A percentile compares a stretch with the other conserved stretches of the same genome.
Conservation (phyloP, 768 basidiomycete genomes). For the Boletus subparvulus region DNA sequence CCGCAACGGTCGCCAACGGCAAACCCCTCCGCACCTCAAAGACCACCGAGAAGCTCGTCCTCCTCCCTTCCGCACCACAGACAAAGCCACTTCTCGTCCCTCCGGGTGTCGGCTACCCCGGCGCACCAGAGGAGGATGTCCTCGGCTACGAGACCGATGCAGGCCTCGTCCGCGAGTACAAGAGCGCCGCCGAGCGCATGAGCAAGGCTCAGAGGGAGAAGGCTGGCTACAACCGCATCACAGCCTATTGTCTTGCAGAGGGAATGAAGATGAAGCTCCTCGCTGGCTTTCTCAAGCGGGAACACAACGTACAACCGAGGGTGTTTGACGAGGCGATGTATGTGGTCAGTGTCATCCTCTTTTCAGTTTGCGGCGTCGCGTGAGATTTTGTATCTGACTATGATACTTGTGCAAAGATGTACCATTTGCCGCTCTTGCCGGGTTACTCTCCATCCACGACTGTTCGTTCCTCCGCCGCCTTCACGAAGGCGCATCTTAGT, state of each 20-base stretch:
- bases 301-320: constrained; percentile 86
- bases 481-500: constrained; percentile 57
- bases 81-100: constrained; percentile 58
- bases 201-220: constrained; percentile 79
- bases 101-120: constrained; percentile 14
- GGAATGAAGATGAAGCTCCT: constrained; percentile 81
- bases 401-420: constrained; percentile 55
- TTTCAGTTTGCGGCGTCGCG: not conserved
- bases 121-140: constrained; percentile 41
- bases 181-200: constrained; percentile 88
- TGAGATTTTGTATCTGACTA: not conserved
- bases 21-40: constrained; percentile 83
- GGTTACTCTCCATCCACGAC: constrained; percentile 86
- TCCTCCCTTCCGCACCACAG: constrained; percentile 88
- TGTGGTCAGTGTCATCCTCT: constrained; percentile 55
- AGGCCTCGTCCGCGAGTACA: constrained; percentile 65
- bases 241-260: constrained; percentile 88
- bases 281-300: constrained; percentile 83
- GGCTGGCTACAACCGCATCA: constrained; percentile 77
- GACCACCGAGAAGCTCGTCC: constrained; percentile 86
- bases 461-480: constrained; percentile 77
- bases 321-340: constrained; percentile 94
- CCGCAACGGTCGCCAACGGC: constrained; percentile 18
- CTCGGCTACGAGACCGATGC: constrained; percentile 67
- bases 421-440: constrained; percentile 86